Evolutionary conservation across 805 yeast genomes (phyloP).

Genomic region (Pichia kluyveri): DNA sequence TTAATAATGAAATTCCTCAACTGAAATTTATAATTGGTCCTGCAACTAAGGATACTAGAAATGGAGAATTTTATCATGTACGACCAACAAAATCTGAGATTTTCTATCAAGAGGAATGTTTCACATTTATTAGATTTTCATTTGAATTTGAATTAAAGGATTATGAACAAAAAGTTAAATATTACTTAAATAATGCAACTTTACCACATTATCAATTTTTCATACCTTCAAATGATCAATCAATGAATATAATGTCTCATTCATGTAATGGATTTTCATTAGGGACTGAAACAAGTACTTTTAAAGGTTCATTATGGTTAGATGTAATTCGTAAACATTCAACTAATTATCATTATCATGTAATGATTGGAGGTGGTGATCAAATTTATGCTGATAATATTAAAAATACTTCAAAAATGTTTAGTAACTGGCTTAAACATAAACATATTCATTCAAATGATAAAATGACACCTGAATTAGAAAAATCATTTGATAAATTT

Average conservation of each 20-base stretch:
- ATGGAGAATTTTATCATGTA: conserved; percentile 24
- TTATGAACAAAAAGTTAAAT: conserved; percentile 55
- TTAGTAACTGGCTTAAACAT: conserved; percentile 56
- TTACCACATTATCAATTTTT: conserved; percentile 47
- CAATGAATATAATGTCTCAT: conserved; percentile 76
- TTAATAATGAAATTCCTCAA: conserved; percentile 10
- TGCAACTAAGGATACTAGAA: conserved; percentile 10
- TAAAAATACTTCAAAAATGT: conserved; percentile 44
- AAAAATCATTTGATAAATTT: conserved; percentile 48
- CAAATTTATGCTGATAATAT: conserved; percentile 86
- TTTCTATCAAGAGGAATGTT: conserved; percentile 36
- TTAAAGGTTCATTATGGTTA: conserved; percentile 74
- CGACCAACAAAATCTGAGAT: conserved; percentile 24
- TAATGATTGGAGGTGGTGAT: conserved; percentile 97
- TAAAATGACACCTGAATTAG: conserved; percentile 38
- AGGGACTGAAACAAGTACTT: conserved; percentile 54
- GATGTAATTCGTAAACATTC: conserved; percentile 71
- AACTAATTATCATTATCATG: conserved; percentile 54
- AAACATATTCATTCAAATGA: conserved; percentile 35
- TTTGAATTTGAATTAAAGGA: conserved; percentile 40
- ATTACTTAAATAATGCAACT: conserved; percentile 43
- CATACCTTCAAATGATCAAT: conserved; percentile 52
- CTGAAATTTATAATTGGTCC: conserved; percentile 29
- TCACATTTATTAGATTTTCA: conserved; percentile 57
- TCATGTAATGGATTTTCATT: conserved; percentile 90